Evolutionary conservation across 2,329 filamentous ascomycete genomes (phyloP).

Genomic region (Juglanconis juglandina): DNA sequence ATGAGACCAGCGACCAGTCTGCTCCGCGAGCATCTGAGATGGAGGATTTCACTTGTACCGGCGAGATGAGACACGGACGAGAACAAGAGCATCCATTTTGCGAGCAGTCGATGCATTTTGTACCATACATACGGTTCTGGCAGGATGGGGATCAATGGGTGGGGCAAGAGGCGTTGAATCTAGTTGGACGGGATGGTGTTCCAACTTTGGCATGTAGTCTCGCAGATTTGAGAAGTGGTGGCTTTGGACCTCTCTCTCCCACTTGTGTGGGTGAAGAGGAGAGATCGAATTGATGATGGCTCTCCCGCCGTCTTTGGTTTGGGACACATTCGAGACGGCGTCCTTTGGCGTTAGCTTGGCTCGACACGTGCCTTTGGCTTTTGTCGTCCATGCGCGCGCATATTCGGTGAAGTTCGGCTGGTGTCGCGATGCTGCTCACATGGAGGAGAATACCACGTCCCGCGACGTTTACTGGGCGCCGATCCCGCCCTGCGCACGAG

Average conservation of each 20-base stretch:
- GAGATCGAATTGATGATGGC: background rate
- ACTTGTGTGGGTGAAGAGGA: background rate
- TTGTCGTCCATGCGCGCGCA: no score
- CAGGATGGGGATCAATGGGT: background rate
- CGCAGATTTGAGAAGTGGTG: background rate
- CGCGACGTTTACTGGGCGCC: background rate
- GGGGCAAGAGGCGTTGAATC: conserved; percentile 8
- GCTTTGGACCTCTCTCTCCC: background rate
- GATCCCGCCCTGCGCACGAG: background rate
- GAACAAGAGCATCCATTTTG: conserved; percentile 1
- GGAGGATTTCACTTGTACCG: background rate
- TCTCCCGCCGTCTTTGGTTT: conserved; percentile 3
- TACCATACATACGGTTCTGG: conserved; percentile 15
- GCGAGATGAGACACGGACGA: background rate
- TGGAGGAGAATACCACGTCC: no score
- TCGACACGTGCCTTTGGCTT: no score
- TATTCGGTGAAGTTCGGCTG: no score
- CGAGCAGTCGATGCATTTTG: conserved; percentile 15
- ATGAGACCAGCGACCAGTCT: background rate
- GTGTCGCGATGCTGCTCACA: no score
- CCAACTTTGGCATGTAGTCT: background rate
- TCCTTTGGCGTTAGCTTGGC: background rate
- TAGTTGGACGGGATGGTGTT: background rate
- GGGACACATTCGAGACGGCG: background rate
- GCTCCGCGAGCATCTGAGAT: background rate